Evolutionary conservation across 495 filamentous ascomycete species (phyloP).

Genomic region (Penicillium bovifimosum): DNA sequence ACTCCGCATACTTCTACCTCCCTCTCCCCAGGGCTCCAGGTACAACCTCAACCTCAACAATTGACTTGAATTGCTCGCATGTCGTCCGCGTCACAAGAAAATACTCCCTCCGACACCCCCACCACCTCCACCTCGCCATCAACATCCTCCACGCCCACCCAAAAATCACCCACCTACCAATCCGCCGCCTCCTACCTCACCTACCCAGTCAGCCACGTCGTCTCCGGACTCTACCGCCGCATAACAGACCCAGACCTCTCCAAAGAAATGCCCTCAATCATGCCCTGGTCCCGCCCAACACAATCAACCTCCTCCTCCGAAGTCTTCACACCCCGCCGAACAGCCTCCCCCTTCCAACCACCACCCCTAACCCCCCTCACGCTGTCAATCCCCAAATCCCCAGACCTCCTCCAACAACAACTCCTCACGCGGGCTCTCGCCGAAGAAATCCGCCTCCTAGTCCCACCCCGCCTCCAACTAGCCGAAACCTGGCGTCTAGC

Average conservation of each 20-base stretch:
- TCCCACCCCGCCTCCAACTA: conserved; percentile 80
- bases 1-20: conserved; percentile 1
- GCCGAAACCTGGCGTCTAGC: conserved; percentile 78
- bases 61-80: conserved; percentile 22
- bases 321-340: conserved; percentile 47
- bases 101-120: conserved; percentile 14
- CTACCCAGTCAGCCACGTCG: conserved; percentile 51
- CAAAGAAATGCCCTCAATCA: conserved; percentile 21
- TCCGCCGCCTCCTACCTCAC: conserved; percentile 47
- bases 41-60: not conserved
- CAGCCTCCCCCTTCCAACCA: conserved; percentile 56
- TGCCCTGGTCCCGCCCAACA: conserved; percentile 17
- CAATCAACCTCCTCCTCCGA: conserved; percentile 23
- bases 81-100: conserved; percentile 26
- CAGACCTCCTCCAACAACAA: conserved; percentile 34
- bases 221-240: conserved; percentile 48
- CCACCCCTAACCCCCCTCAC: conserved; percentile 53
- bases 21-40: not conserved
- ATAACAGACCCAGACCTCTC: conserved; percentile 40
- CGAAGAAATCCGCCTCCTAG: conserved; percentile 87
- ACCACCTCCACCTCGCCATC: conserved; percentile 30
- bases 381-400: conserved; percentile 33
- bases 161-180: conserved; percentile 24
- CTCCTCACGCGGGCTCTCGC: conserved; percentile 70
- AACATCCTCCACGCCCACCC: conserved; percentile 30